Conservation (phyloP, 768 basidiomycete species). For the Melanogaster broomeanus region DNA sequence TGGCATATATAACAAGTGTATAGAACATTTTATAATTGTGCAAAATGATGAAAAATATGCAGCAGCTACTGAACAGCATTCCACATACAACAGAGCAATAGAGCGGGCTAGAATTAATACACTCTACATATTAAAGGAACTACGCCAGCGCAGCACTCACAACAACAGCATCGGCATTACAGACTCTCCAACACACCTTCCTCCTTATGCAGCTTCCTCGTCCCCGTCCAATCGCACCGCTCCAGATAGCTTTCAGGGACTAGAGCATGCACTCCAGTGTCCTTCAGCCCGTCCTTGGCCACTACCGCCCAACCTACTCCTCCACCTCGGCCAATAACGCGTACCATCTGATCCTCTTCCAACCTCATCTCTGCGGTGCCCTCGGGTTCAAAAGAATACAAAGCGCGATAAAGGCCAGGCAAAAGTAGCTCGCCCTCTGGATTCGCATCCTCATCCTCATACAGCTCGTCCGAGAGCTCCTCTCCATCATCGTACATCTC, state of each 20-base stretch:
- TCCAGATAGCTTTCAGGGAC: conserved; percentile 83
- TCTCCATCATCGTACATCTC: conserved; percentile 39
- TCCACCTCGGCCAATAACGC: conserved; percentile 72
- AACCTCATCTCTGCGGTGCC: conserved; percentile 83
- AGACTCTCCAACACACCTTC: background rate
- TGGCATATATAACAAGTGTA: too few species aligned
- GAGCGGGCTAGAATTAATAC: background rate
- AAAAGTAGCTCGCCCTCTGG: conserved; percentile 33
- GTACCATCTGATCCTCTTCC: conserved; percentile 74
- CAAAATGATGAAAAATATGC: background rate
- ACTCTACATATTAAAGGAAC: background rate
- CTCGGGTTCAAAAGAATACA: conserved; percentile 80
- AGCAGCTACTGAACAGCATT: conserved; percentile 7
- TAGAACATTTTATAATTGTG: background rate
- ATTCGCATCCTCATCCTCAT: conserved; percentile 19
- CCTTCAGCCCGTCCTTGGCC: conserved; percentile 40
- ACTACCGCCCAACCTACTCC: conserved; percentile 84
- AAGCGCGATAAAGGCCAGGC: conserved; percentile 74
- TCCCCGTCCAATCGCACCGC: conserved; percentile 41
- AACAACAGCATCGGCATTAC: background rate
- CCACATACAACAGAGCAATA: conserved; percentile 8
- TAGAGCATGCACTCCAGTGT: conserved; percentile 57
- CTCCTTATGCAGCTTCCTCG: conserved; percentile 12
- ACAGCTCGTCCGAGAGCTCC: conserved; percentile 14
- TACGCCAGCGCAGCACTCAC: background rate